Conservation (phyloP, 805 yeast species). For the Cyberlindnera nakhonratchasimensis region DNA sequence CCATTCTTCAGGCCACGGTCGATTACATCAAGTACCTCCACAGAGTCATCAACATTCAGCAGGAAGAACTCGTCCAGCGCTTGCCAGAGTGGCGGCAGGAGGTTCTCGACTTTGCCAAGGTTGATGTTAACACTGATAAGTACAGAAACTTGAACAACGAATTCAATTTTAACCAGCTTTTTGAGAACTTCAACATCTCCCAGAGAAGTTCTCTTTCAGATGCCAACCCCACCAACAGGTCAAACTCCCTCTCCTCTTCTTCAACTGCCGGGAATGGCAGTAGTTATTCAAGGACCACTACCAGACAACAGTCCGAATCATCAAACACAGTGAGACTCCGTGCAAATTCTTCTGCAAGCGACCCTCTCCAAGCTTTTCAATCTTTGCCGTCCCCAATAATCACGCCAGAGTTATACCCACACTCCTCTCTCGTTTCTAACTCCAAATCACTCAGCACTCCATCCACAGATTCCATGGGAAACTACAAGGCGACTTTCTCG, state of each 20-base stretch:
- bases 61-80: slow-evolving; percentile 36
- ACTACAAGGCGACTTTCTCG: slow-evolving; percentile 1
- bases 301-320: neutral
- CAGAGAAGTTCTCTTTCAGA: neutral
- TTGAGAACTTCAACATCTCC: slow-evolving; percentile 15
- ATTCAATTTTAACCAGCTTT: slow-evolving; percentile 41
- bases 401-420: slow-evolving; percentile 27
- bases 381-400: slow-evolving; percentile 27
- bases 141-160: slow-evolving; percentile 59
- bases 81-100: slow-evolving; percentile 21
- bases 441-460: no score
- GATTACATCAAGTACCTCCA: slow-evolving; percentile 74
- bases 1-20: slow-evolving; percentile 78
- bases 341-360: slow-evolving; percentile 4
- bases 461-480: no score
- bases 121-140: slow-evolving; percentile 55
- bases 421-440: slow-evolving; percentile 1
- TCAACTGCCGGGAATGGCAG: neutral
- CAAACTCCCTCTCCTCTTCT: neutral
- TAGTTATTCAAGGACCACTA: neutral
- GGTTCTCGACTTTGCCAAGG: slow-evolving; percentile 42
- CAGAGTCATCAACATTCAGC: slow-evolving; percentile 49
- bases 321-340: neutral
- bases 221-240: neutral
- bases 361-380: slow-evolving; percentile 6